Percentiles rank a stretch among this genome's conserved stretches.
Evolutionary conservation across 2,329 filamentous ascomycete genomes (phyloP).

Genomic region (Knufia petricola): DNA sequence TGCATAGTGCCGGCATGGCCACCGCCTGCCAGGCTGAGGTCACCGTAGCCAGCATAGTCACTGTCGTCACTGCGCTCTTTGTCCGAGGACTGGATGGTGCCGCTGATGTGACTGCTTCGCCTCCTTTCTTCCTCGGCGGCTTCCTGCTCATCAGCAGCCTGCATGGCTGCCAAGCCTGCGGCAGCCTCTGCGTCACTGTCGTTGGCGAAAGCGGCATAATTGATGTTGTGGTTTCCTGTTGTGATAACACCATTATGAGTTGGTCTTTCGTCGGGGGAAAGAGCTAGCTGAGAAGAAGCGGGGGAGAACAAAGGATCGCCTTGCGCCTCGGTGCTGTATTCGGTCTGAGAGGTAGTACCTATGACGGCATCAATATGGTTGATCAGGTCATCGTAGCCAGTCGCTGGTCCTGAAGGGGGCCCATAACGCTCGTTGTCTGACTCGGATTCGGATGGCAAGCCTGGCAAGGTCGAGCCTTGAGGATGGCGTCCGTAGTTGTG

Average conservation of each 20-base stretch:
- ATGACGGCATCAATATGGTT: conserved; percentile 47
- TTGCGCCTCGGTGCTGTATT: conserved; percentile 11
- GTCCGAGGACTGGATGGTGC: conserved; percentile 23
- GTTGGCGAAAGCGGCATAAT: conserved; percentile 48
- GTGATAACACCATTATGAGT: conserved; percentile 43
- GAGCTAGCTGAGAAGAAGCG: conserved; percentile 9
- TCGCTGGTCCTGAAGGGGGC: conserved; percentile 10
- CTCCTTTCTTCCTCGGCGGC: conserved; percentile 47
- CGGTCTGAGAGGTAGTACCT: conserved; percentile 13
- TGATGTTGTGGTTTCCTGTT: conserved; percentile 37
- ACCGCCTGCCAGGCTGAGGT: conserved; percentile 65
- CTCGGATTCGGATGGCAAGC: conserved; percentile 43
- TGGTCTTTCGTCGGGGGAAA: conserved; percentile 37
- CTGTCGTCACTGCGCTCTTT: conserved; percentile 53
- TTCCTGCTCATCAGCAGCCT: conserved; percentile 70
- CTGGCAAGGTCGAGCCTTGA: conserved; percentile 49
- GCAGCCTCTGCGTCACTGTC: conserved; percentile 84
- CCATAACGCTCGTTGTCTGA: conserved; percentile 22
- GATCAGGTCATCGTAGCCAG: conserved; percentile 47
- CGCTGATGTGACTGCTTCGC: conserved; percentile 41
- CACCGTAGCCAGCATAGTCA: conserved; percentile 57
- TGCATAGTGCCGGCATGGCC: conserved; percentile 55
- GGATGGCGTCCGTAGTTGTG: conserved; percentile 46
- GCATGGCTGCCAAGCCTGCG: conserved; percentile 73
- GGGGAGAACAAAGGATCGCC: conserved; percentile 11